Base-by-base conservation (phyloP, 179 eudicot genomes). In the Dionaea muscipula region DNA sequence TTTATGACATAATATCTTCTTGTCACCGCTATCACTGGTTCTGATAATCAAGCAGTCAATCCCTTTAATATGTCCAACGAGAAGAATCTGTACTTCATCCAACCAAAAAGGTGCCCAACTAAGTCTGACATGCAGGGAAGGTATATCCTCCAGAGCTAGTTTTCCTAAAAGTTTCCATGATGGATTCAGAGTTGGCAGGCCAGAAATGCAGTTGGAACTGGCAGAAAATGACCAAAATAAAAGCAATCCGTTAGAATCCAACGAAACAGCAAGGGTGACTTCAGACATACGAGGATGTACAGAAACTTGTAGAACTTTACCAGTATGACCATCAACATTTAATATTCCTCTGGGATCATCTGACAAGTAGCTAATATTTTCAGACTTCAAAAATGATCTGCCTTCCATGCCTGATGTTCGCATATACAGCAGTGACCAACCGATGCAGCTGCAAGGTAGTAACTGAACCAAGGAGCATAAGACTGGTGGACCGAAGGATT, bases 141-240 rank as follows among this genome's bases (percentile, higher is more conserved):
- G 35, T 56, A 72, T 59, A 61, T 66, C 75, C 35, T 60, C 66
- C 51, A 70, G 15, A 41, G 14, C 28, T 70, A 65, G 11, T 60
- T 72, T 71, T 59, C 96, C 99, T 60, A 59, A 54, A 36, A 67
- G 67, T 70, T 78, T 68, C 84, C 84, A 83, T 8, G 81, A 52
- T 47, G 99, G 84, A 61, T 75, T 72, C 48, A 85, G 65, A 24
- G 77, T 68, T 33, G 96, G 83, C 56, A 79, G 69, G 48, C 85
- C 78, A 19, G 75, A 56, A 51, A 83, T 59, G 54, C 75, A 59
- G 68, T 45, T 72, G 68, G 79, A 69, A 67, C 53, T 57, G 41
- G 63, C 56, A 55, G 82, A 59, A 63, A 80, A 62, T 49, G 89
- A 81, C 99, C 99, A 93, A 53, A 93, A 78, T 20, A 88, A 51